Conservation (phyloP, 2,329 filamentous ascomycete species). For the Chaetomiaceae sp. region DNA sequence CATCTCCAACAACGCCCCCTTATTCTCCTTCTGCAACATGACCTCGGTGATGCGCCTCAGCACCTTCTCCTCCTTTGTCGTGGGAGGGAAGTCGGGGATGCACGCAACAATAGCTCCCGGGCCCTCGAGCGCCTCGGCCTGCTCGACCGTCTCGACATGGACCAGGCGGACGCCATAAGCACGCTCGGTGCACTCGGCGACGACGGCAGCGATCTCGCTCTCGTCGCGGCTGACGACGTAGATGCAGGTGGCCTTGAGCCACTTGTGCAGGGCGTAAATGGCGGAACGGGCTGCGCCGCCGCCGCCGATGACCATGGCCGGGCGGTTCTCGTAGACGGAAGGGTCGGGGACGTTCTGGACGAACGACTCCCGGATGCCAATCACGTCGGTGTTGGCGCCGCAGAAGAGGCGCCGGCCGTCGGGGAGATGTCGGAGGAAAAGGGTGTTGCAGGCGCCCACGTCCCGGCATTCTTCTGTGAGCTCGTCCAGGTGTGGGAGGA, state of each 20-base stretch:
- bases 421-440: slow-evolving; percentile 54
- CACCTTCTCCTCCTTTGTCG: slow-evolving; percentile 55
- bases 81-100: slow-evolving; percentile 71
- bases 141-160: slow-evolving; percentile 55
- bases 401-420: slow-evolving; percentile 51
- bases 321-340: slow-evolving; percentile 49
- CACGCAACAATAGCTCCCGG: slow-evolving; percentile 68
- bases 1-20: slow-evolving; percentile 74
- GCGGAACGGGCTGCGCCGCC: slow-evolving; percentile 75
- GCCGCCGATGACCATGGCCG: slow-evolving; percentile 70
- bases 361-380: slow-evolving; percentile 72
- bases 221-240: slow-evolving; percentile 75
- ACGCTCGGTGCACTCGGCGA: slow-evolving; percentile 55
- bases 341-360: slow-evolving; percentile 46
- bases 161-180: slow-evolving; percentile 57
- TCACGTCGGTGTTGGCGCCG: slow-evolving; percentile 77
- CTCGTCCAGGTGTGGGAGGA: slow-evolving; percentile 67
- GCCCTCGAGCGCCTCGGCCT: slow-evolving; percentile 53
- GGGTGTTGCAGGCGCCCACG: slow-evolving; percentile 75
- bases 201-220: slow-evolving; percentile 60
- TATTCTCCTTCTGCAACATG: slow-evolving; percentile 44
- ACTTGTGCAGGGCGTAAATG: slow-evolving; percentile 68
- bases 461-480: slow-evolving; percentile 67
- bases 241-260: slow-evolving; percentile 61
- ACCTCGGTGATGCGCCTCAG: slow-evolving; percentile 53